Percentiles rank a stretch among this genome's conserved stretches.
Evolutionary conservation across 2,329 filamentous ascomycete species (phyloP).

Genomic region (Monilinia fructigena): DNA sequence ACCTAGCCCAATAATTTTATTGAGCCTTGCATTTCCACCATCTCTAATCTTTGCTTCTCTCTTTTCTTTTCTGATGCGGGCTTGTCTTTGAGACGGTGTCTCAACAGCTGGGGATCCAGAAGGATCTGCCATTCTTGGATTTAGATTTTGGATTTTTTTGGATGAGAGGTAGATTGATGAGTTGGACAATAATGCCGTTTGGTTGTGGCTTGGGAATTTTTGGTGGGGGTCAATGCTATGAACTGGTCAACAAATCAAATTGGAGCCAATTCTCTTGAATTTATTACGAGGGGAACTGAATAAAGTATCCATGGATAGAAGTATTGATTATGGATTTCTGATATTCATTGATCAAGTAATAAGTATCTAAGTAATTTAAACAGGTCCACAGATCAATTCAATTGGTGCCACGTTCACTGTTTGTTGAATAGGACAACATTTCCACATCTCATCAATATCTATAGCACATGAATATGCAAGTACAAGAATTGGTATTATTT

Average conservation of each 20-base stretch:
- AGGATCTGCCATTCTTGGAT: constrained; percentile 13
- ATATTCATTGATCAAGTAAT: neutral
- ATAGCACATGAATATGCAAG: neutral
- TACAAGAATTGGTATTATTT: constrained; percentile 3
- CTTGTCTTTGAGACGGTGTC: constrained; percentile 47
- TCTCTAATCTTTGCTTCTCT: constrained; percentile 76
- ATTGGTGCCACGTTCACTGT: constrained; percentile 5
- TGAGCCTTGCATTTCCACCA: constrained; percentile 66
- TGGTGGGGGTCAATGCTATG: neutral
- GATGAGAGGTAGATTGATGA: neutral
- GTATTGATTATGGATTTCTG: neutral
- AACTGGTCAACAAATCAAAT: neutral
- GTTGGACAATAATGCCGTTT: constrained; percentile 6
- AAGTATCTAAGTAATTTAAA: neutral
- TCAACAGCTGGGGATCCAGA: constrained; percentile 1
- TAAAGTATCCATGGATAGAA: neutral
- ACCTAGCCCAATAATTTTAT: constrained; percentile 72
- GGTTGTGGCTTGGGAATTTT: neutral
- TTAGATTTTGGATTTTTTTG: neutral
- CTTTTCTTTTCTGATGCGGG: constrained; percentile 73
- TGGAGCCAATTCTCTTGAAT: neutral
- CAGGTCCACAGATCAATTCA: neutral
- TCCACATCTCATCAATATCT: neutral
- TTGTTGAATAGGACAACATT: neutral
- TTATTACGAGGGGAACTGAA: neutral